A percentile compares a stretch with the other conserved stretches of the same genome.
Evolutionary conservation across 805 yeast species (phyloP).

Genomic region (Candida ponderosae): DNA sequence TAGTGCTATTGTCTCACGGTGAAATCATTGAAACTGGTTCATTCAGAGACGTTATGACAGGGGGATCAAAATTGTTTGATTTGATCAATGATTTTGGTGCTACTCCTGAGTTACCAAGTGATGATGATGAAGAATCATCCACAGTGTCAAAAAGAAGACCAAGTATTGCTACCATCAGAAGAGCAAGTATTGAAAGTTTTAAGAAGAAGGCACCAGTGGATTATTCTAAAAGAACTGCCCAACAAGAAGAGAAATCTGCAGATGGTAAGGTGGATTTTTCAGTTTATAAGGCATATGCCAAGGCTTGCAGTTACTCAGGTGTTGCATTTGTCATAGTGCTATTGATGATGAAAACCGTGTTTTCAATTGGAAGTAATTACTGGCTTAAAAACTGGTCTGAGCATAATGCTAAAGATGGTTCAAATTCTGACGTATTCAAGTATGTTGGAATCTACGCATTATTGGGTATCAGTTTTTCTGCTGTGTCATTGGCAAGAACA

Average conservation of each 20-base stretch:
- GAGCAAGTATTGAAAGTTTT: constrained; percentile 61
- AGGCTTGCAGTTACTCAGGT: constrained; percentile 50
- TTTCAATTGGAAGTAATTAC: constrained; percentile 38
- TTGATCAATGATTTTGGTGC: constrained; percentile 21
- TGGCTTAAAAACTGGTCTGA: constrained; percentile 73
- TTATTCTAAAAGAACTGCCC: constrained; percentile 31
- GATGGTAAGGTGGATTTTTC: constrained; percentile 50
- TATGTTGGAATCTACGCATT: constrained; percentile 48
- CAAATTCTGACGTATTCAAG: constrained; percentile 33
- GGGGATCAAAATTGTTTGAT: constrained; percentile 24
- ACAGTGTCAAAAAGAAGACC: constrained; percentile 6
- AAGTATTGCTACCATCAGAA: constrained; percentile 25
- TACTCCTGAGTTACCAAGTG: constrained; percentile 12
- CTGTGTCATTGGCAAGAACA: constrained; percentile 37
- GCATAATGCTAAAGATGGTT: constrained; percentile 30
- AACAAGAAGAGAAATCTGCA: constrained; percentile 44
- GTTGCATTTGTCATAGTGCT: constrained; percentile 31
- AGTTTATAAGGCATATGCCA: constrained; percentile 46
- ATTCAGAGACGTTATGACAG: constrained; percentile 38
- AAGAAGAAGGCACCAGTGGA: constrained; percentile 28
- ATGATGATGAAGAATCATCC: constrained; percentile 4
- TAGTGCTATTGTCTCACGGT: constrained; percentile 49
- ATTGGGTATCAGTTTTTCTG: constrained; percentile 46
- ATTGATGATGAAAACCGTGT: constrained; percentile 27
- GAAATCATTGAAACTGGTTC: constrained; percentile 51